phyloP scores from a whole-genome alignment of 306 rosid species.

The Vicia sativa region DNA sequence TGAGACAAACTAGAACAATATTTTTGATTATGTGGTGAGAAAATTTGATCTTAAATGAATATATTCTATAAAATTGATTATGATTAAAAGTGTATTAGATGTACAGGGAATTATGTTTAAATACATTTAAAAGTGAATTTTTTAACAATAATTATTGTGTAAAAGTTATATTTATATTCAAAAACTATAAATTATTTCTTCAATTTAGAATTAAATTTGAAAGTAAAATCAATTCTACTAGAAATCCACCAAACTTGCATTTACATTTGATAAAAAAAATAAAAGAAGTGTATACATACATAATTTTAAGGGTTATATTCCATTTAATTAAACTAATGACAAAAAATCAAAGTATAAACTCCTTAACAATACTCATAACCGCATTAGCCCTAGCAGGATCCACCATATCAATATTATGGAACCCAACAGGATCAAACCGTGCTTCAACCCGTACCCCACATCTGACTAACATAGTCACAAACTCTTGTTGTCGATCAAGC shows the following conservation, averaged over 20 bases:
- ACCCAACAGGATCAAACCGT: conserved; percentile 58
- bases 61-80: too few species aligned
- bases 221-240: too few species aligned
- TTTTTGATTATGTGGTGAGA: too few species aligned
- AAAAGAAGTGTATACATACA: neutral
- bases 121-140: too few species aligned
- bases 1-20: too few species aligned
- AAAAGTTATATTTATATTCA: too few species aligned
- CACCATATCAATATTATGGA: conserved; percentile 63
- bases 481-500: conserved; percentile 63
- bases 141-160: too few species aligned
- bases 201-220: too few species aligned
- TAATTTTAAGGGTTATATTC: neutral
- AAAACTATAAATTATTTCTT: too few species aligned
- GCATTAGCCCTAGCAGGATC: conserved; percentile 49
- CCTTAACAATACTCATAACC: conserved; percentile 46
- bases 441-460: conserved; percentile 67
- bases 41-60: too few species aligned
- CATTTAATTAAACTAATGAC: neutral
- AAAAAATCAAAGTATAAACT: conserved; percentile 45
- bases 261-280: neutral
- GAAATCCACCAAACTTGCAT: neutral
- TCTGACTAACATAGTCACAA: conserved; percentile 59
- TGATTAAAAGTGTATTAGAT: too few species aligned
- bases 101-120: too few species aligned